Base-by-base conservation (phyloP, 805 yeast genomes). In the Kluyveromyces aestuarii region DNA sequence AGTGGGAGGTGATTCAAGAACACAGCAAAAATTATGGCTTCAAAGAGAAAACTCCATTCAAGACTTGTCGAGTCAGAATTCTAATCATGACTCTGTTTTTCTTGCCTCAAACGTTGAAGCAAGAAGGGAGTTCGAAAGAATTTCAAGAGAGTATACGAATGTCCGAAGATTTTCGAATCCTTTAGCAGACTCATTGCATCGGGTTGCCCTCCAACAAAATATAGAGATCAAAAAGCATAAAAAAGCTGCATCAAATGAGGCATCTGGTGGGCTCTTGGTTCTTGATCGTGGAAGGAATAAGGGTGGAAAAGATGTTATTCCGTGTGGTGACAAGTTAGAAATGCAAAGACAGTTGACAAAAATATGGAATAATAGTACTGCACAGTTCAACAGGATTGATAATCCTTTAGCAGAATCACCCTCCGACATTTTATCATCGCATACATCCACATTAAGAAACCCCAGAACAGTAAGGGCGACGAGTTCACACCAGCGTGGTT, bases 1-100 rank as follows among this genome's bases (percentile, higher is more conserved):
- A 49, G 51, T 63, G 1, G 64, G 66, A 0, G 62, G 69, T 27
- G 86, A 81, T 51, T 80, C 87, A 1, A 73, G 96, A 67, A 86
- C 95, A 0, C 96, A 87, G 60, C 93, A 85, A 60, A 76, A 82
- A 52, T 72, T 88, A 46, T 87, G 95, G 95, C 69, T 87, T 35
- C 95, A 85, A 62, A 72, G 91, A 54, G 91, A 85, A 55, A 82
- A 79, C 56, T 80, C 87, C 2, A 68, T 84, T 40, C 69, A 82
- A 67, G 90, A 83, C 60, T 64, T 81, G 8, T 60, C 56, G 38
- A 49, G 63, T 9, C 46, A 69, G 57, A 46, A 66, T 56, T 48
- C 54, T 27, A 55, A 49, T 30, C 47, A 57, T 8, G 63, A 56
- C 40, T 48, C 63, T 1, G 54, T 62, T 7, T 60, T 72, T 36